Evolutionary conservation across 306 rosid genomes (phyloP).

Genomic region (Hippophae gyantsensis): DNA sequence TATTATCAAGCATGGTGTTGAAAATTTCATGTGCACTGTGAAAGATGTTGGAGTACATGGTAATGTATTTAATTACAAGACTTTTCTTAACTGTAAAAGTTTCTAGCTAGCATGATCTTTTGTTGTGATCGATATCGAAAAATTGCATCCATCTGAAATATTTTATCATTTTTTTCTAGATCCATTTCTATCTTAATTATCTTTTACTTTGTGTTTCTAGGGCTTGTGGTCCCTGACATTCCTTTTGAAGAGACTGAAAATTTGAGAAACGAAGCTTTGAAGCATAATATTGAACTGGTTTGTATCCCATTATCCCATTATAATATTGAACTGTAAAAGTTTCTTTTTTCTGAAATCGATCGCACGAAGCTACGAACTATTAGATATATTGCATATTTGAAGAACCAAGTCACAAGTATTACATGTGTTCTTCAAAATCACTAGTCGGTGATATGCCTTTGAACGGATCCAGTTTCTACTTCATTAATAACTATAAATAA

Average conservation of each 20-base stretch:
- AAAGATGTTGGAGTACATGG: slow-evolving; percentile 70
- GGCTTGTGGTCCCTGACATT: slow-evolving; percentile 94
- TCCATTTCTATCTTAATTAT: slow-evolving; percentile 1
- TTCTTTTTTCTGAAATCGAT: no score
- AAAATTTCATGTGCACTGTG: slow-evolving; percentile 55
- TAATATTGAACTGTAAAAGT: no score
- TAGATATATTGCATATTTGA: no score
- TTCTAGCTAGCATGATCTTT: neutral
- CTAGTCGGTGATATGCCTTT: no score
- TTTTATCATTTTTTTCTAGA: neutral
- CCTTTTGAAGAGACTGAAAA: slow-evolving; percentile 70
- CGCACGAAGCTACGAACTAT: no score
- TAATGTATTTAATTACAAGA: slow-evolving; percentile 24
- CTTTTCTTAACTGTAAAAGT: slow-evolving; percentile 2
- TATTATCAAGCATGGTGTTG: slow-evolving; percentile 75
- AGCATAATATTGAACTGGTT: slow-evolving; percentile 75
- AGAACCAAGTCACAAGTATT: no score
- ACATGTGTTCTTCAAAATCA: no score
- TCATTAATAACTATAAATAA: no score
- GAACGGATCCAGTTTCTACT: no score
- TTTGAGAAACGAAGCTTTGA: slow-evolving; percentile 66
- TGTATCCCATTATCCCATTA: slow-evolving; percentile 20
- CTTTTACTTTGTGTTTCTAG: slow-evolving; percentile 24
- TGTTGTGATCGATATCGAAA: neutral
- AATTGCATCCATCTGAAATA: neutral